These are phyloP conservation scores for Epichloe sibirici DNA, from an alignment of 2,329 filamentous ascomycete genomes.

Conservation along the genomic window DNA sequence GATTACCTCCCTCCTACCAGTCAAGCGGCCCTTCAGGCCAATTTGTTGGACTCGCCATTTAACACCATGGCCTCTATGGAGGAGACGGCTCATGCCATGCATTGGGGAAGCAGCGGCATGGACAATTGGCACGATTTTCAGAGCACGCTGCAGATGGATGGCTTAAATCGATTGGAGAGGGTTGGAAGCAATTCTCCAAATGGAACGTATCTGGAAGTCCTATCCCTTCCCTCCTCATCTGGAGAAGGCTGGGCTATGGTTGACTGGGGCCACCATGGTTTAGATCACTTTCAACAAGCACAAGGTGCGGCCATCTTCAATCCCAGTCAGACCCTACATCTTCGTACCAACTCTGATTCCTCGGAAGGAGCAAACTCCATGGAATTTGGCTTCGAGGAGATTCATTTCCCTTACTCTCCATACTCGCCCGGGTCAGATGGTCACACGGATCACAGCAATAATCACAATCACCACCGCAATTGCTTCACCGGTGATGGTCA, in stretches of 20 bases:
- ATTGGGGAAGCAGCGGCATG: slow-evolving; percentile 49
- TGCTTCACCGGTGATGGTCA: slow-evolving; percentile 47
- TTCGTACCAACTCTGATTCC: slow-evolving; percentile 77
- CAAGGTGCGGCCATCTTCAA: slow-evolving; percentile 70
- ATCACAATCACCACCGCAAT: slow-evolving; percentile 38
- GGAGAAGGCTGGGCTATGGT: slow-evolving; percentile 82
- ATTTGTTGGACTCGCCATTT: slow-evolving; percentile 54
- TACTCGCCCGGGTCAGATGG: slow-evolving; percentile 76
- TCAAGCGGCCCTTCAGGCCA: slow-evolving; percentile 50
- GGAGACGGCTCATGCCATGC: slow-evolving; percentile 41
- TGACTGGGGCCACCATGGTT: slow-evolving; percentile 57
- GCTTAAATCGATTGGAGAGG: slow-evolving; percentile 26
- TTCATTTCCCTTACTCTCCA: slow-evolving; percentile 59
- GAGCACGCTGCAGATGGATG: slow-evolving; percentile 42
- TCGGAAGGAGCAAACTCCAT: slow-evolving; percentile 57
- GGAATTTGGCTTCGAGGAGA: slow-evolving; percentile 70
- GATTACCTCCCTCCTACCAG: slow-evolving; percentile 51
- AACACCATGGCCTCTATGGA: slow-evolving; percentile 43
- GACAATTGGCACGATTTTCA: slow-evolving; percentile 74
- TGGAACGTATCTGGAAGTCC: slow-evolving; percentile 62
- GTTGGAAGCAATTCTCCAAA: slow-evolving; percentile 34
- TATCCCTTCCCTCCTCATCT: slow-evolving; percentile 69
- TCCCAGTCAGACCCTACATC: slow-evolving; percentile 78
- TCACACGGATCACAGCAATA: slow-evolving; percentile 11
- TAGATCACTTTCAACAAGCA: slow-evolving; percentile 43